Conservation (phyloP, 805 yeast genomes). For the Kuraishia hungarica region DNA sequence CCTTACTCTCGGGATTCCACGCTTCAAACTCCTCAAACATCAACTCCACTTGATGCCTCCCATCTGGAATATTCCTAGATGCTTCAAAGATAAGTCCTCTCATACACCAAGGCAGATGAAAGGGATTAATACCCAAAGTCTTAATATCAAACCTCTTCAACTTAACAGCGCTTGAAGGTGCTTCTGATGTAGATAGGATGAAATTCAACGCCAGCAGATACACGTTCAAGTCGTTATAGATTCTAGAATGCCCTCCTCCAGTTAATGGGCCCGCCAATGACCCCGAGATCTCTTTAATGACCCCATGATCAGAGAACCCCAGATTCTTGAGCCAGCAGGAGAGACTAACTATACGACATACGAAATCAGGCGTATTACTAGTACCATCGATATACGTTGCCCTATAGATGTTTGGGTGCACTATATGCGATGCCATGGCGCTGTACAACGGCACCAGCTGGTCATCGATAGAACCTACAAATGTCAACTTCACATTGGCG, state of each 20-base stretch:
- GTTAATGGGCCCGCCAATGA: constrained; percentile 84
- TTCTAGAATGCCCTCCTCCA: constrained; percentile 90
- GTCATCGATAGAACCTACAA: constrained; percentile 87
- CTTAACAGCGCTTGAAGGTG: constrained; percentile 18
- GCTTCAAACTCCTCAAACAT: constrained; percentile 65
- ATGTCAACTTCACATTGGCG: constrained; percentile 68
- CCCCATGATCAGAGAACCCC: constrained; percentile 81
- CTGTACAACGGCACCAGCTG: constrained; percentile 94
- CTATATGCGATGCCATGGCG: constrained; percentile 70
- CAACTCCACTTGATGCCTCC: constrained; percentile 47
- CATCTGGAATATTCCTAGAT: constrained; percentile 22
- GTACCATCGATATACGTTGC: constrained; percentile 86
- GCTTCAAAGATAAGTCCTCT: constrained; percentile 68
- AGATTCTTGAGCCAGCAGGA: constrained; percentile 67
- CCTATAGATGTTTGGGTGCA: constrained; percentile 87
- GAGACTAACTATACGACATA: constrained; percentile 62
- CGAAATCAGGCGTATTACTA: constrained; percentile 72
- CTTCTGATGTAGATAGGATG: constrained; percentile 65
- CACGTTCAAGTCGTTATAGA: constrained; percentile 79
- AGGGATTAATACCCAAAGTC: constrained; percentile 70
- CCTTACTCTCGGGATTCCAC: constrained; percentile 86
- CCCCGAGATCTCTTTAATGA: constrained; percentile 73
- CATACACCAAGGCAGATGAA: constrained; percentile 86
- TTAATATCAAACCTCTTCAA: constrained; percentile 46
- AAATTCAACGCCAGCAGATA: constrained; percentile 73